These are phyloP conservation scores for Calonectria hongkongensis DNA, from an alignment of 2,329 filamentous ascomycete species.

Conservation along the genomic window DNA sequence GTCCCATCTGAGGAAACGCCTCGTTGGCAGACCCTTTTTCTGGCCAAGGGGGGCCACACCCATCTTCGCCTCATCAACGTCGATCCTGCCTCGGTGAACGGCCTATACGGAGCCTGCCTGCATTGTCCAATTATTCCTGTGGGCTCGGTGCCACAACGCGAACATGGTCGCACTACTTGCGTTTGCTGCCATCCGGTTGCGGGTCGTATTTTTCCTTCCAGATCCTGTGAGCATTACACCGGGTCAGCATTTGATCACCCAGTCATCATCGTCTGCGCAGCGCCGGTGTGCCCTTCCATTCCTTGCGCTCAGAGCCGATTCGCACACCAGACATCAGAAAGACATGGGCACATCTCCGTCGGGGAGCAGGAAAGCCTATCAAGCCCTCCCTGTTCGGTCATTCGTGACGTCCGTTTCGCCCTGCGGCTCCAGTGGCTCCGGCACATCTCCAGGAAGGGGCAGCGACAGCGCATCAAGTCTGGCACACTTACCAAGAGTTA, in stretches of 20 bases:
- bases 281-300: slow-evolving; percentile 3
- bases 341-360: slow-evolving; percentile 2
- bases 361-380: slow-evolving; percentile 46
- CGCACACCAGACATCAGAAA: slow-evolving; percentile 7
- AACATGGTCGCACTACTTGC: slow-evolving; percentile 58
- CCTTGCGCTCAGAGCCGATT: slow-evolving; percentile 16
- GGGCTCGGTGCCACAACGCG: slow-evolving; percentile 38
- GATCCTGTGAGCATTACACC: slow-evolving; percentile 78
- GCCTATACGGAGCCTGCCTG: slow-evolving; percentile 21
- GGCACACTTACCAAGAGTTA: slow-evolving; percentile 89
- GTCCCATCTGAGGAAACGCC: slow-evolving; percentile 4
- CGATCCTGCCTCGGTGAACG: slow-evolving; percentile 17
- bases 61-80: slow-evolving; percentile 34
- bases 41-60: not conserved
- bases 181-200: slow-evolving; percentile 62
- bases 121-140: slow-evolving; percentile 33
- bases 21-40: slow-evolving; percentile 23
- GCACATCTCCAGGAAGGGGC: slow-evolving; percentile 39
- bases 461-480: slow-evolving; percentile 46
- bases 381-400: slow-evolving; percentile 28
- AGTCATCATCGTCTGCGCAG: not conserved
- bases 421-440: slow-evolving; percentile 39
- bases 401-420: slow-evolving; percentile 26
- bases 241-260: slow-evolving; percentile 44
- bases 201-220: slow-evolving; percentile 97